phyloP scores from a whole-genome alignment of 345 rosid species.

The Syzygium jambos region DNA sequence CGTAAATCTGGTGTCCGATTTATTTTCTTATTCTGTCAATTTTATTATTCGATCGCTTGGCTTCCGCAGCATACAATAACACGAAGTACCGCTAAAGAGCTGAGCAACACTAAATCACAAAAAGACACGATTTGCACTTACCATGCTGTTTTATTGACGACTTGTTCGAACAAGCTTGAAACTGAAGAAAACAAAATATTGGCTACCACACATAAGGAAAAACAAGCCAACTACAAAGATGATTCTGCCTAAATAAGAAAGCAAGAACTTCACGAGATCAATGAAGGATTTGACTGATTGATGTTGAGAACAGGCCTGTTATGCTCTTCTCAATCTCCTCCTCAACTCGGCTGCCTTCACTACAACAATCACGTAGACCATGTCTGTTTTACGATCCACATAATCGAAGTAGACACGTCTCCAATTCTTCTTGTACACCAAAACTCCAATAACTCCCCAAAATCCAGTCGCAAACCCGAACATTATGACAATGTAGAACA shows the following conservation, averaged over 20 bases:
- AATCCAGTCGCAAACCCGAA: neutral
- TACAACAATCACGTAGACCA: neutral
- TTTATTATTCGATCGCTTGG: too few species aligned
- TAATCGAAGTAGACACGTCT: neutral
- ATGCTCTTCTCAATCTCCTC: neutral
- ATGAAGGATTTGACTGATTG: neutral
- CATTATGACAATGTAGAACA: neutral
- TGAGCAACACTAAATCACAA: neutral
- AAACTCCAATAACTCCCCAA: slow-evolving; percentile 2
- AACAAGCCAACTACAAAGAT: neutral
- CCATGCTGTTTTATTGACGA: neutral
- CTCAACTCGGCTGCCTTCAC: neutral
- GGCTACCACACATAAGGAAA: neutral
- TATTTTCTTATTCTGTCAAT: too few species aligned
- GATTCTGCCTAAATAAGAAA: neutral
- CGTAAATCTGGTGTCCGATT: too few species aligned
- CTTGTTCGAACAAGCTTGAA: neutral
- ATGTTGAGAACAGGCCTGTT: neutral
- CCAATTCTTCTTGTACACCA: slow-evolving; percentile 3
- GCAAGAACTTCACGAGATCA: neutral
- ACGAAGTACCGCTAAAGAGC: neutral
- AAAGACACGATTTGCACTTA: neutral
- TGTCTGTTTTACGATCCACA: neutral
- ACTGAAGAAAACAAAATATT: neutral
- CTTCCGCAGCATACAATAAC: too few species aligned